Evolutionary conservation across 345 rosid genomes (phyloP).

Genomic region (Crucihimalaya himalaica): DNA sequence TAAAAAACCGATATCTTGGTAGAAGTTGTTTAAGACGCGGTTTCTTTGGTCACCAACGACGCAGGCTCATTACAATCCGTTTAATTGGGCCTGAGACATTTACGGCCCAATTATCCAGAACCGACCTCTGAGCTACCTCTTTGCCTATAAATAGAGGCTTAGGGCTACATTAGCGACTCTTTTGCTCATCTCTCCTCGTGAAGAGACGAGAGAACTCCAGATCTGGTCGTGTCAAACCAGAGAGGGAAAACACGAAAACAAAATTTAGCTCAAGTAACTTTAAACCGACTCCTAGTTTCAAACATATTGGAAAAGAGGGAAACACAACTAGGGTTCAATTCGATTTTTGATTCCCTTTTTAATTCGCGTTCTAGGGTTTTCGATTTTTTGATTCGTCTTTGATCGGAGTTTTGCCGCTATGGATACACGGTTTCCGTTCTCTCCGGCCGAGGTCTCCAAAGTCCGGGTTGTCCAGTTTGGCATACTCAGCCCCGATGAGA

Average conservation of each 20-base stretch:
- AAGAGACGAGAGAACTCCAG: slow-evolving; percentile 31
- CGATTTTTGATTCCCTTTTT: neutral
- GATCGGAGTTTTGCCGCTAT: slow-evolving; percentile 41
- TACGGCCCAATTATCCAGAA: slow-evolving; percentile 13
- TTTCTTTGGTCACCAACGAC: neutral
- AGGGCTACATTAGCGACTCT: neutral
- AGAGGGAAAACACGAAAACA: neutral
- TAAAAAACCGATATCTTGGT: neutral
- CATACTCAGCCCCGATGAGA: slow-evolving; percentile 93
- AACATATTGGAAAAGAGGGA: slow-evolving; percentile 29
- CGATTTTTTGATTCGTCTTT: slow-evolving; percentile 23
- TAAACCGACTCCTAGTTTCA: slow-evolving; percentile 26
- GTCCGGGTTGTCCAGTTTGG: slow-evolving; percentile 94
- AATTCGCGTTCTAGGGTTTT: slow-evolving; percentile 33
- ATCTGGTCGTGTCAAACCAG: slow-evolving; percentile 28
- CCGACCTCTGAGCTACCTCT: slow-evolving; percentile 4
- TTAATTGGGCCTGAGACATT: neutral
- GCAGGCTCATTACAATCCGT: neutral
- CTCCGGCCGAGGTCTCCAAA: slow-evolving; percentile 95
- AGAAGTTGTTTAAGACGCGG: neutral
- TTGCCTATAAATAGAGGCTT: slow-evolving; percentile 40
- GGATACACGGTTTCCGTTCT: slow-evolving; percentile 78
- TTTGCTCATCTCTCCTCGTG: slow-evolving; percentile 23
- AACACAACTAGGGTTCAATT: neutral
- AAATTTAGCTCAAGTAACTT: slow-evolving; percentile 27